A percentile compares a stretch with the other conserved stretches of the same genome.
These are phyloP conservation scores for Wickerhamomyces subpelliculosus DNA, from an alignment of 805 yeast genomes.

Conservation along the genomic window DNA sequence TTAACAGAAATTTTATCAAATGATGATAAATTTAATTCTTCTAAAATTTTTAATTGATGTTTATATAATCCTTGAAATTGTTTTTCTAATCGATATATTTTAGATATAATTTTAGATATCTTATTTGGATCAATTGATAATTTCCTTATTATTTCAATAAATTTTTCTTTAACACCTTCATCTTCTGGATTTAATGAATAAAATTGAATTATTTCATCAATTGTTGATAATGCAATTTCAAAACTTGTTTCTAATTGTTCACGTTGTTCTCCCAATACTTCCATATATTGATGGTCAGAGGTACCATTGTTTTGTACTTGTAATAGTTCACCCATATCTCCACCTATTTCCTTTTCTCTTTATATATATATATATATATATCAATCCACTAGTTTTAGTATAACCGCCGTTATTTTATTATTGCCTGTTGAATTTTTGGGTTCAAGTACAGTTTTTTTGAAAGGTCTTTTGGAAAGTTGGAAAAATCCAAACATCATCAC, in stretches of 20 bases:
- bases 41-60: slow-evolving; percentile 4
- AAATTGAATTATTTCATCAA: neutral
- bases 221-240: neutral
- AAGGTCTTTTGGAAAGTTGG: no score
- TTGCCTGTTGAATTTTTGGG: no score
- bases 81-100: slow-evolving; percentile 9
- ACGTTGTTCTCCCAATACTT: neutral
- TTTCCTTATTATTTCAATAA: neutral
- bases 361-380: no score
- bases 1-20: slow-evolving; percentile 9
- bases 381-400: no score
- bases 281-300: no score
- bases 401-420: no score
- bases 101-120: neutral
- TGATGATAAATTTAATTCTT: slow-evolving; percentile 5
- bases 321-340: neutral
- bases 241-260: neutral
- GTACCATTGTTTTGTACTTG: no score
- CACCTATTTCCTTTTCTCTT: neutral
- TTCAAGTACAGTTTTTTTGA: no score
- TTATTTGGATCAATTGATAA: neutral
- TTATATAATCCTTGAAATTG: slow-evolving; percentile 7
- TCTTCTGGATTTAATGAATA: neutral
- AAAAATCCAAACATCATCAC: no score
- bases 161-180: neutral